Evolutionary conservation across 345 rosid species (phyloP).

Genomic region (Gossypium australe): DNA sequence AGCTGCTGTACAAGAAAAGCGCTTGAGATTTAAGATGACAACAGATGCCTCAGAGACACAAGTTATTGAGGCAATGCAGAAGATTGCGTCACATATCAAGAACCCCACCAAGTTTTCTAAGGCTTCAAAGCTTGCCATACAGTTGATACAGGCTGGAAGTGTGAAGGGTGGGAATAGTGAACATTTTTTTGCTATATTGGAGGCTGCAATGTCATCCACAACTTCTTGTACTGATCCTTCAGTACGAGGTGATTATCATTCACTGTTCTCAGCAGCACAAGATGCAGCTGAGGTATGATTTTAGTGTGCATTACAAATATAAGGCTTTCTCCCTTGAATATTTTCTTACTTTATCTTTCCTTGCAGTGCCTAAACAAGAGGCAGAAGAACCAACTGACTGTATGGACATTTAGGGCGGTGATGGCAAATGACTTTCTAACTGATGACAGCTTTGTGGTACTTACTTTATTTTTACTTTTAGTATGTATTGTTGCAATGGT

Average conservation of each 20-base stretch:
- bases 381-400: constrained; percentile 63
- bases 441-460: constrained; percentile 96
- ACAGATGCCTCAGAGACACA: constrained; percentile 83
- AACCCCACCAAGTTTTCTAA: constrained; percentile 69
- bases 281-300: constrained; percentile 64
- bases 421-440: constrained; percentile 88
- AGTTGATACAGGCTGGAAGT: constrained; percentile 82
- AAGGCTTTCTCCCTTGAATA: constrained; percentile 12
- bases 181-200: constrained; percentile 69
- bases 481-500: not conserved
- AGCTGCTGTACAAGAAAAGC: constrained; percentile 42
- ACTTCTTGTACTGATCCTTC: constrained; percentile 75
- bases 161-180: constrained; percentile 75
- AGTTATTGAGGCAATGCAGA: constrained; percentile 87
- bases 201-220: constrained; percentile 73
- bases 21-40: constrained; percentile 81
- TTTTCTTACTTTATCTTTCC: constrained; percentile 17
- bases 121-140: constrained; percentile 91
- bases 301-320: not conserved
- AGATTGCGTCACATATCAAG: constrained; percentile 81
- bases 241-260: constrained; percentile 65
- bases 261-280: constrained; percentile 78
- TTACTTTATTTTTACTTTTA: constrained; percentile 18
- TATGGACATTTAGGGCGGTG: constrained; percentile 75
- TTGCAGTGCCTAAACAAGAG: constrained; percentile 60